Evolutionary conservation across 1,284 basidiomycete species (phyloP).

Genomic region (Trichosporon sp.): DNA sequence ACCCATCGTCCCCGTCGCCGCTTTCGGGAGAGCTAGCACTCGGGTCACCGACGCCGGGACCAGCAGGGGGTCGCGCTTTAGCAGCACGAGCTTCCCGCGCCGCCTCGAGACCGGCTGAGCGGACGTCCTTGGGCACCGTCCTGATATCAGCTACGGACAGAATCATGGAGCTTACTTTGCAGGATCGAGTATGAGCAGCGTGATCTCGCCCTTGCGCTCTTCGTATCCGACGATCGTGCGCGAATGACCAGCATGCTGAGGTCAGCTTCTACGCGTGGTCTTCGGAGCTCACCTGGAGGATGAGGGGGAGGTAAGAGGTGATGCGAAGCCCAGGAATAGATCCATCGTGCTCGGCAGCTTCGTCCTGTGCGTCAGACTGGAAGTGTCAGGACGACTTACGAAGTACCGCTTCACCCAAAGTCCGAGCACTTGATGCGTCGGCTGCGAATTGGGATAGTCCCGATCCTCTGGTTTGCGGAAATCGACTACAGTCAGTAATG

Average conservation of each 20-base stretch:
- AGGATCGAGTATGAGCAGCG: slow-evolving; percentile 71
- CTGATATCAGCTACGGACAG: slow-evolving; percentile 17
- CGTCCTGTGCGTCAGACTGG: not conserved
- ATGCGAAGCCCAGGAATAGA: slow-evolving; percentile 46
- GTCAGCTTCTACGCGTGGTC: not conserved
- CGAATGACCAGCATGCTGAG: slow-evolving; percentile 72
- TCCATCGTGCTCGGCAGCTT: not conserved
- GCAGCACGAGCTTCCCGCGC: slow-evolving; percentile 23
- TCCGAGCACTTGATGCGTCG: slow-evolving; percentile 27
- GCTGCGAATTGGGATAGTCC: slow-evolving; percentile 7
- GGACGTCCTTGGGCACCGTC: slow-evolving; percentile 35
- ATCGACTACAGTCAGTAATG: slow-evolving; percentile 29
- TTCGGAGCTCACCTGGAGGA: slow-evolving; percentile 53
- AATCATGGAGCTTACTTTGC: slow-evolving; percentile 54
- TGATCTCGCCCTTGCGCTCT: slow-evolving; percentile 56
- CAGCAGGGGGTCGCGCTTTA: slow-evolving; percentile 14
- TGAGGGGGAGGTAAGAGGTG: slow-evolving; percentile 66
- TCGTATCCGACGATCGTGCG: slow-evolving; percentile 79
- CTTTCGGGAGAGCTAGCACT: not conserved
- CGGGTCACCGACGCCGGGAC: too few relatives aligned
- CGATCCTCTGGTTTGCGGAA: slow-evolving; percentile 35
- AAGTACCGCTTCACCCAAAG: slow-evolving; percentile 44
- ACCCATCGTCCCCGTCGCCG: too few relatives aligned
- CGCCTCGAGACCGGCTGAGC: slow-evolving; percentile 36
- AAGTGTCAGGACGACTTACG: slow-evolving; percentile 17